phyloP scores from a whole-genome alignment of 23 red algal species.

The Agarophyton chilense region DNA sequence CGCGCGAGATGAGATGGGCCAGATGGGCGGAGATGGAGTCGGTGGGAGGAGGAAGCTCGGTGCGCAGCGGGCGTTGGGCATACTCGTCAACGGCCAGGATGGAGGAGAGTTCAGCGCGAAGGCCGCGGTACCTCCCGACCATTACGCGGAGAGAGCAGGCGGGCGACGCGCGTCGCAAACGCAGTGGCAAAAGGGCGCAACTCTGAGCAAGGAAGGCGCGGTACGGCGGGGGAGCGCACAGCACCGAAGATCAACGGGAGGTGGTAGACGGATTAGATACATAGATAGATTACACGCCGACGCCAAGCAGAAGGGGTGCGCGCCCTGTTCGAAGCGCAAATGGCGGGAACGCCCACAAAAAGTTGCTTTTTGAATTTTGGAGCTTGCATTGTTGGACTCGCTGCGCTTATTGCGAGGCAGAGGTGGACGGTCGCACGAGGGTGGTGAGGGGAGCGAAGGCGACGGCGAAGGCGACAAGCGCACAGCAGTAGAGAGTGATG shows the following conservation, averaged over 20 bases:
- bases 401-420: conserved; percentile 45
- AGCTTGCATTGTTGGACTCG: too few species aligned
- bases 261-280: background rate
- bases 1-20: conserved; percentile 33
- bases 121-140: conserved; percentile 14
- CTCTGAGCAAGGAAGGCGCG: background rate
- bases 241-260: background rate
- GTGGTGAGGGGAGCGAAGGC: conserved; percentile 33
- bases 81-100: conserved; percentile 43
- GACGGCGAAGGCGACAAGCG: conserved; percentile 32
- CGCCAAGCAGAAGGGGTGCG: background rate
- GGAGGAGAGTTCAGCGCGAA: conserved; percentile 35
- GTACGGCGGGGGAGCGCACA: background rate
- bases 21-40: conserved; percentile 39
- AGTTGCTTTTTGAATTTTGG: too few species aligned
- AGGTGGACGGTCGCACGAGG: conserved; percentile 9
- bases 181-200: background rate
- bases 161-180: too few species aligned
- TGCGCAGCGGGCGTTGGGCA: background rate
- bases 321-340: background rate
- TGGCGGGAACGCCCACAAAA: too few species aligned
- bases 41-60: conserved; percentile 21
- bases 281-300: background rate
- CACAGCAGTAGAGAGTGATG: background rate
- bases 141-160: too few species aligned